Percentiles rank a stretch among this genome's conserved stretches.
These are phyloP conservation scores for Phyllachora maydis DNA, from an alignment of 2,329 filamentous ascomycete species.

Conservation along the genomic window DNA sequence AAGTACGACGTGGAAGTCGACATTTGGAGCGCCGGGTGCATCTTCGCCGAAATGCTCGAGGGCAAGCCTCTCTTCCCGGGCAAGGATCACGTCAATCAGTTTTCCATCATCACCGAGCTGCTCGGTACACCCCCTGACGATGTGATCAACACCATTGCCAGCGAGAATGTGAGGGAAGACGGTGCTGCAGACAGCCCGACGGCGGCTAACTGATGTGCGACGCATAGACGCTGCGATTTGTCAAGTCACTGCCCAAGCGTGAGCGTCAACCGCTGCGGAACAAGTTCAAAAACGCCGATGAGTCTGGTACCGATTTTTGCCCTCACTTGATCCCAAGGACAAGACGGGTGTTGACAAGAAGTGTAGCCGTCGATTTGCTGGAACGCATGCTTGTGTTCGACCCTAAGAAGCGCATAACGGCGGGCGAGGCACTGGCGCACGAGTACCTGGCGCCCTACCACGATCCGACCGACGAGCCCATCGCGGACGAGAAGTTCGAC, in stretches of 20 bases:
- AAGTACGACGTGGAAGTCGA: conserved; percentile 99
- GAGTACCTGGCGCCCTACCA: conserved; percentile 94
- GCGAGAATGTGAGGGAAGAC: conserved; percentile 73
- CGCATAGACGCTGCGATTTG: conserved; percentile 90
- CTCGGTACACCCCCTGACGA: conserved; percentile 92
- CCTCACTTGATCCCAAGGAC: too few relatives aligned
- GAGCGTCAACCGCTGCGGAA: conserved; percentile 69
- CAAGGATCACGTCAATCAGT: conserved; percentile 98
- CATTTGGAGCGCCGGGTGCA: conserved; percentile 98
- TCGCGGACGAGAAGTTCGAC: conserved; percentile 93
- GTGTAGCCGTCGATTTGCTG: conserved; percentile 62
- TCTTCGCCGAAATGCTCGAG: conserved; percentile 98
- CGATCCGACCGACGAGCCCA: conserved; percentile 88
- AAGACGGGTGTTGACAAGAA: conserved; percentile 10
- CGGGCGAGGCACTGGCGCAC: conserved; percentile 68
- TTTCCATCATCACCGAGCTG: conserved; percentile 97
- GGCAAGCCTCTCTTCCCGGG: conserved; percentile 96
- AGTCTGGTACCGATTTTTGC: too few relatives aligned
- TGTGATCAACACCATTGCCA: conserved; percentile 96
- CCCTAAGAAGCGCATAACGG: conserved; percentile 86
- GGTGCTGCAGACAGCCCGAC: background rate
- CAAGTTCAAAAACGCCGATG: conserved; percentile 93
- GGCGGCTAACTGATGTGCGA: conserved; percentile 5
- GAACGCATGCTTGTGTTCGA: conserved; percentile 98
- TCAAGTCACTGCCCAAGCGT: conserved; percentile 89